Conservation (phyloP, 495 filamentous ascomycete genomes). For the Aspergillus egyptiacus region DNA sequence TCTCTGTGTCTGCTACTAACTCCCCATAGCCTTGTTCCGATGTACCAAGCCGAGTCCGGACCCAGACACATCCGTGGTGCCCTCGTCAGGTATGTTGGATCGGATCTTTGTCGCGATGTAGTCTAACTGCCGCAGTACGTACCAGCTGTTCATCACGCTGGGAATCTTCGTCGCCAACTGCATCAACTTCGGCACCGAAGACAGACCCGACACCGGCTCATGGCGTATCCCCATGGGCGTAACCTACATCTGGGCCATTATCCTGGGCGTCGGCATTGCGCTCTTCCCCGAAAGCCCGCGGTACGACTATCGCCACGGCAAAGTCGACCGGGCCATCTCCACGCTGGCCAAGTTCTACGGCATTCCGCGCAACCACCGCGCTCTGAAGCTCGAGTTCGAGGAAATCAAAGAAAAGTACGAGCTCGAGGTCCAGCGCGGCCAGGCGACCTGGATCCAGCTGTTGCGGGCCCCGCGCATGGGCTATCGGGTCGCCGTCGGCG, state of each 20-base stretch:
- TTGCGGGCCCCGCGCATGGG: constrained; percentile 62
- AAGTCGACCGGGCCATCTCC: constrained; percentile 51
- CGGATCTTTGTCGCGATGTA: neutral
- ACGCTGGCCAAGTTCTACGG: constrained; percentile 68
- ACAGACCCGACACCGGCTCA: constrained; percentile 36
- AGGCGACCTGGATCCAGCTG: constrained; percentile 36
- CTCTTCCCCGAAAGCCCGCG: constrained; percentile 70
- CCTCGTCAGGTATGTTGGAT: constrained; percentile 48
- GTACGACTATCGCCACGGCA: constrained; percentile 60
- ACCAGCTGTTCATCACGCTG: constrained; percentile 82
- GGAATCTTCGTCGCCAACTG: constrained; percentile 76
- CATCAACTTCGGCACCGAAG: constrained; percentile 71
- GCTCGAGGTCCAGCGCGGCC: constrained; percentile 44
- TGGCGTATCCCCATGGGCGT: constrained; percentile 81
- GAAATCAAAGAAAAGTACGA: constrained; percentile 56
- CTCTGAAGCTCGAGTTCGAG: constrained; percentile 59
- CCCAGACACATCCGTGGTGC: constrained; percentile 59
- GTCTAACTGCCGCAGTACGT: constrained; percentile 32
- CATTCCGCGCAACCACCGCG: constrained; percentile 52
- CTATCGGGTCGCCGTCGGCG: constrained; percentile 60
- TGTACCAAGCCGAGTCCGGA: constrained; percentile 66
- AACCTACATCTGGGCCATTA: constrained; percentile 63
- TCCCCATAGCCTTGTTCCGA: constrained; percentile 45
- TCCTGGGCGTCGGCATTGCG: constrained; percentile 61
- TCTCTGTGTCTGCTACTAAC: neutral